Base-by-base conservation (phyloP, 2,329 filamentous ascomycete species). In the Hypoxylon sp. region DNA sequence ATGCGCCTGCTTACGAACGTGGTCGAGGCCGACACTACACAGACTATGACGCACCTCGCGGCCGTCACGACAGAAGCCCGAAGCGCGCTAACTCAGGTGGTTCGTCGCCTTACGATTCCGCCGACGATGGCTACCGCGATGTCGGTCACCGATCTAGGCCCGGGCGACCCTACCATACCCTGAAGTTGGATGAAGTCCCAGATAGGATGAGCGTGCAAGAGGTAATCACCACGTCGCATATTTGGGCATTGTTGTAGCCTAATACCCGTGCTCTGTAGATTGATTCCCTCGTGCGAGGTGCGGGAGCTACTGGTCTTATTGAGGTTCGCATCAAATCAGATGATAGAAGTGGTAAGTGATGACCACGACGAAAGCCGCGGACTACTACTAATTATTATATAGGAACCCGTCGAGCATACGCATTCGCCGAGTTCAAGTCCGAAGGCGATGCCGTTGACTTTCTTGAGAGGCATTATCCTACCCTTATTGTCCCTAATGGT, bases 381-480 rank as follows among this genome's bases (percentile, higher is more conserved):
- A 24, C 20, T 26, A 19, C 20, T 20, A n/a, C 51, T 66, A 56
- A 60, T 37, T 28, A 10, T 7, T 17, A 19, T 39, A 17, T 50
- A 76, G 72, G 70, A 32, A 64, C 62, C 46, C 73, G 71, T 10
- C 72, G 73, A 13, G 73, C 72, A 20, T 77, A 78, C 59, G 79
- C 76, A 4, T 76, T 79, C 56, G 79, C 80, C 22, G 79, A 81
- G 60, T 81, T 81, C 54, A 73, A 73, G 41, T 76, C 76, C 15
- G 75, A 77, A 17, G 72, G 74, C 11, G 78, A 80, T 56, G 78
- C 79, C n/a, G 71, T 75, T 48, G 68, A 75, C 48, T 81, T 81
- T 51, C 71, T 79, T 17, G 78, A 79, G 57, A 71, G 69, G 13
- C 68, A 79, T 53, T 77, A 76, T 50, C 78, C 78, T 43, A 65